These are phyloP conservation scores for Colletotrichum limetticola DNA, from an alignment of 2,329 filamentous ascomycete species.

Conservation along the genomic window DNA sequence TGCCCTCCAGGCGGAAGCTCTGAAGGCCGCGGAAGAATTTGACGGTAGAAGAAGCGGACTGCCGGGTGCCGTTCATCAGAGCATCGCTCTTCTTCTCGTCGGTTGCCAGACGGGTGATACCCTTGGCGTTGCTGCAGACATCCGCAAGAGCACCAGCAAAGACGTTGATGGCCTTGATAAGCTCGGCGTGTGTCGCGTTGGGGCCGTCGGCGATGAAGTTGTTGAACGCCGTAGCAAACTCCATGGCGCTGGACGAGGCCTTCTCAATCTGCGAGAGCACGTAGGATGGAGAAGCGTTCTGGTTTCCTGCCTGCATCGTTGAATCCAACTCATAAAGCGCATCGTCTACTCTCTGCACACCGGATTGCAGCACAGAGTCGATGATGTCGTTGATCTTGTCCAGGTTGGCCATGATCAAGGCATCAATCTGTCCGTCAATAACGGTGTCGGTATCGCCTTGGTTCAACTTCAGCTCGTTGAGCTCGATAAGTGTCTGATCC, in stretches of 20 bases:
- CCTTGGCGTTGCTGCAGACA: slow-evolving; percentile 96
- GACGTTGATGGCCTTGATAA: slow-evolving; percentile 91
- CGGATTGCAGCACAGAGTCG: slow-evolving; percentile 93
- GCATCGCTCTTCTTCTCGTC: slow-evolving; percentile 95
- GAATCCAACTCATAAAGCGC: slow-evolving; percentile 97
- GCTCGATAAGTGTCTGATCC: slow-evolving; percentile 93
- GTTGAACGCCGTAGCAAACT: slow-evolving; percentile 98
- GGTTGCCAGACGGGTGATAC: slow-evolving; percentile 89
- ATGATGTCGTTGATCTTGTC: slow-evolving; percentile 98
- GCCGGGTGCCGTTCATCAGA: slow-evolving; percentile 82
- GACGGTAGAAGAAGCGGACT: slow-evolving; percentile 87
- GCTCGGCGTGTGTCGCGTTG: slow-evolving; percentile 86
- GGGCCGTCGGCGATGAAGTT: slow-evolving; percentile 98
- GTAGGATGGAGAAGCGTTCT: slow-evolving; percentile 94
- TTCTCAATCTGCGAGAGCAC: slow-evolving; percentile 98
- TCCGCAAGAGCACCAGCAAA: slow-evolving; percentile 93
- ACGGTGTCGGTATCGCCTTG: slow-evolving; percentile 81
- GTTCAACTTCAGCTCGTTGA: slow-evolving; percentile 86
- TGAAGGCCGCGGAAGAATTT: slow-evolving; percentile 95
- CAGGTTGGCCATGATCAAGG: slow-evolving; percentile 85
- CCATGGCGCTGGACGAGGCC: slow-evolving; percentile 91
- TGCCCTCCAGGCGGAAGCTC: slow-evolving; percentile 91
- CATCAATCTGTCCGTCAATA: slow-evolving; percentile 91
- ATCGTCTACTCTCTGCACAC: slow-evolving; percentile 94
- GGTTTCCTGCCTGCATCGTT: slow-evolving; percentile 97